phyloP scores from a whole-genome alignment of 192 early-diverging fungal genomes.

The Powellomyces hirtus region DNA sequence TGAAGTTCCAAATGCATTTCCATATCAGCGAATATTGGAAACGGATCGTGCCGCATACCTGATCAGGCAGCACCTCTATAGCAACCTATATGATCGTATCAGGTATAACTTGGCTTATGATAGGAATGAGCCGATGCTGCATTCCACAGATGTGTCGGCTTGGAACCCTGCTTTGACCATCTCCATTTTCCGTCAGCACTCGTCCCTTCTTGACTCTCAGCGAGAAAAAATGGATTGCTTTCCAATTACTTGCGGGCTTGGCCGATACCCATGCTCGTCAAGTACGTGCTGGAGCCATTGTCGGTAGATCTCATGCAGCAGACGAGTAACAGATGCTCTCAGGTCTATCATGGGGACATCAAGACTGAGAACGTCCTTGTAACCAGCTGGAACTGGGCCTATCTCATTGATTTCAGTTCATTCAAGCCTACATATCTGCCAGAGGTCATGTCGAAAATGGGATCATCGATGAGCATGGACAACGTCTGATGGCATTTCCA shows the following conservation, averaged over 20 bases:
- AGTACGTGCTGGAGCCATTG: constrained; percentile 17
- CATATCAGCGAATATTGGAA: constrained; percentile 77
- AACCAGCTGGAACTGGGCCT: constrained; percentile 95
- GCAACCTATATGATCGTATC: constrained; percentile 95
- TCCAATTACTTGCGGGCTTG: constrained; percentile 79
- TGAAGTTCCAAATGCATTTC: constrained; percentile 74
- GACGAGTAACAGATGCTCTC: too few relatives aligned
- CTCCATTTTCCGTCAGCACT: constrained; percentile 59
- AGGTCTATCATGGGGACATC: constrained; percentile 92
- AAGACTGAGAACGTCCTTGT: constrained; percentile 94
- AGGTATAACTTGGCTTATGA: constrained; percentile 44
- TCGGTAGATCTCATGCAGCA: too few relatives aligned
- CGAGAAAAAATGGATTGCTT: constrained; percentile 96
- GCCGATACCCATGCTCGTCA: constrained; percentile 71
- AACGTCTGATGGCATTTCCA: too few relatives aligned
- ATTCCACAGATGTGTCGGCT: too few relatives aligned
- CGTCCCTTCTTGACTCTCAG: constrained; percentile 81
- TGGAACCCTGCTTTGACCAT: too few relatives aligned
- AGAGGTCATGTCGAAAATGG: too few relatives aligned
- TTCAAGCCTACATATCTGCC: constrained; percentile 93
- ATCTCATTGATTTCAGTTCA: constrained; percentile 81
- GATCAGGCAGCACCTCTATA: constrained; percentile 83
- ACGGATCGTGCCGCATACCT: constrained; percentile 89
- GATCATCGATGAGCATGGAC: too few relatives aligned
- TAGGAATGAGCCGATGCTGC: too few relatives aligned